Evolutionary conservation across 805 yeast genomes (phyloP), one percentile per base, ranked within the genome.

Genomic region (Myxozyma vanderwaltii): DNA sequence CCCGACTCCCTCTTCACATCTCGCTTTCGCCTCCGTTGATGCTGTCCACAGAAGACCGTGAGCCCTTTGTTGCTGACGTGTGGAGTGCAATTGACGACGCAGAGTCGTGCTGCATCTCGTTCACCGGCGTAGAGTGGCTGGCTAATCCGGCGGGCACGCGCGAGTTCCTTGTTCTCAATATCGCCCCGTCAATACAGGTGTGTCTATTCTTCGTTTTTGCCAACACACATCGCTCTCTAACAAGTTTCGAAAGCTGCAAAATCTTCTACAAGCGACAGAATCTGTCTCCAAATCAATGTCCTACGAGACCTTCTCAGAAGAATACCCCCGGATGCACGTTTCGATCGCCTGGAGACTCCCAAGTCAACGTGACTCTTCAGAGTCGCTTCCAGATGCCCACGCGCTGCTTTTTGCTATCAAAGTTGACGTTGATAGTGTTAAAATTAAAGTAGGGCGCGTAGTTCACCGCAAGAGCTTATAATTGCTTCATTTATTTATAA

Each of bases 261-360:
- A 17, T n/a, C 44, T 57, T 19, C 35, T 51, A 5, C 41, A 23
- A 10, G 45, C 53, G n/a, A 38, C 43, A 10, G 29, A 45, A 15
- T 33, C 38, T 17, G 54, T 53, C 45, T 49, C 58, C 24, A 17
- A 31, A 36, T 26, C 46, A 5, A 40, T 51, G 51, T 43, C 53
- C 7, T 51, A 53, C 27, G 55, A 39, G 26, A 19, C 52, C 12
- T 39, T 51, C 41, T 13, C 35, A 3, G 38, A 39, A 27, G 39
- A 27, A 4, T 17, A 15, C 33, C 24, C 47, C 15, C 47, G 44
- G 43, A 36, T 36, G 4, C 65, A 62, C 40, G 56, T 62, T 31
- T 62, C 65, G 19, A 35, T 62, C 12, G 65, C 59, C 13, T 62
- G 65, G 65, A 27, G 53, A 15, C 48, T 56, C 4, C 41, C 52